phyloP scores from a whole-genome alignment of 306 rosid genomes.

The Malus asiatica region DNA sequence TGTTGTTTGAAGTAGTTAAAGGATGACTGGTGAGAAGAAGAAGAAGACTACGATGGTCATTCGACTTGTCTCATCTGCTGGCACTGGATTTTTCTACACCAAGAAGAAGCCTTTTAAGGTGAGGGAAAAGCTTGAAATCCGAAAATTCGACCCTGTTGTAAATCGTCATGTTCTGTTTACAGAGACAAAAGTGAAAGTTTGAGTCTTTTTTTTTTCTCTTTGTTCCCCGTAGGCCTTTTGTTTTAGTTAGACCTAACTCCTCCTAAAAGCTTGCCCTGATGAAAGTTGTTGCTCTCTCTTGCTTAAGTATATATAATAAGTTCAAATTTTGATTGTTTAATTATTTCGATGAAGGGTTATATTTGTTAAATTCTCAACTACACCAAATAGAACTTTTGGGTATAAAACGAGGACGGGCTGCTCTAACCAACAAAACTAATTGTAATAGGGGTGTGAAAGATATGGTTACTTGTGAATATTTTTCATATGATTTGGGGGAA shows the following conservation, averaged over 20 bases:
- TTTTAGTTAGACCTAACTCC: not conserved
- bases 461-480: too few species aligned
- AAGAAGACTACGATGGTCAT: constrained; percentile 80
- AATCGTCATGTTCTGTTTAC: constrained; percentile 85
- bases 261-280: not conserved
- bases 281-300: not conserved
- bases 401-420: too few species aligned
- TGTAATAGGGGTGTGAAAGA: too few species aligned
- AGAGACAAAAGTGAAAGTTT: constrained; percentile 82
- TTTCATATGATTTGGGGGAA: too few species aligned
- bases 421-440: too few species aligned
- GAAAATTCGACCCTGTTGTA: constrained; percentile 79
- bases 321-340: not conserved
- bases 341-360: too few species aligned
- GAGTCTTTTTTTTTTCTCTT: constrained; percentile 1
- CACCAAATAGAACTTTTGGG: too few species aligned
- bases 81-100: constrained; percentile 88
- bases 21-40: constrained; percentile 72
- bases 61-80: constrained; percentile 83
- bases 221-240: not conserved
- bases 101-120: constrained; percentile 78
- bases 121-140: constrained; percentile 79
- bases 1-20: constrained; percentile 14
- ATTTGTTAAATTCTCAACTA: too few species aligned
- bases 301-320: not conserved